Base-by-base conservation (phyloP, 23 red algal species). In the Agarophyton chilense region DNA sequence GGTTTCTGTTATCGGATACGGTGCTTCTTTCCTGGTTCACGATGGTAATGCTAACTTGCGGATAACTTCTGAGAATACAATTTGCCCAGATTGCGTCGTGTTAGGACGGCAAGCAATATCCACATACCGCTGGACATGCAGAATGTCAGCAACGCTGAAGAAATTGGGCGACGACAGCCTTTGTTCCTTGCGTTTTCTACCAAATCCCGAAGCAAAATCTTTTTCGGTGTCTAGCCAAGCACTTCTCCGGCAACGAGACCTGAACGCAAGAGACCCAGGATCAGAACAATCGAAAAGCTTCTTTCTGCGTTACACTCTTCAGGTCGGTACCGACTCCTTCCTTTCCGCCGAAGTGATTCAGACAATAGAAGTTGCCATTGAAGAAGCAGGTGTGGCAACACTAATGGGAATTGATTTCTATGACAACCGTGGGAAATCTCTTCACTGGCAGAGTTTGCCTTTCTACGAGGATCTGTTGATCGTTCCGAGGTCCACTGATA, bases 31-130 rank as follows among this genome's bases (percentile, higher is more conserved):
- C 13, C 58, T 82, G 19, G 52, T 58, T 50, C 76, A 81, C 13
- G 79, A 76, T 42, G 61, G 35, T 6, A 56, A 60, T 39, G 73
- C 11, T 17, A 60, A 81, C 31, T 71, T 91, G 44, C 33, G 9
- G 18, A 82, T 91, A 42, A 91, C 88, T 26, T 74, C 76, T 46
- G 88, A 81, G 28, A 67, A 82, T n/a, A 91, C 73, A 41, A 62
- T 67, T 72, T 52, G 77, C 35, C 88, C 88, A 43, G 88, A 91
- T 61, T 57, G 60, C 19, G 31, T 16, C 4, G 32, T 56, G n/a
- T 10, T 58, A 41, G 51, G 51, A 28, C 50, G 51, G 14, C 17
- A 24, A 26, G 10, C n/a, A 28, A 75, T 91, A 18, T 42, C 55
- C 14, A 18, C 0, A n/a, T 82, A 77, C 60, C 47, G 34, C 29